Conservation (phyloP, 2,329 filamentous ascomycete species). For the Pseudogymnoascus sp. region DNA sequence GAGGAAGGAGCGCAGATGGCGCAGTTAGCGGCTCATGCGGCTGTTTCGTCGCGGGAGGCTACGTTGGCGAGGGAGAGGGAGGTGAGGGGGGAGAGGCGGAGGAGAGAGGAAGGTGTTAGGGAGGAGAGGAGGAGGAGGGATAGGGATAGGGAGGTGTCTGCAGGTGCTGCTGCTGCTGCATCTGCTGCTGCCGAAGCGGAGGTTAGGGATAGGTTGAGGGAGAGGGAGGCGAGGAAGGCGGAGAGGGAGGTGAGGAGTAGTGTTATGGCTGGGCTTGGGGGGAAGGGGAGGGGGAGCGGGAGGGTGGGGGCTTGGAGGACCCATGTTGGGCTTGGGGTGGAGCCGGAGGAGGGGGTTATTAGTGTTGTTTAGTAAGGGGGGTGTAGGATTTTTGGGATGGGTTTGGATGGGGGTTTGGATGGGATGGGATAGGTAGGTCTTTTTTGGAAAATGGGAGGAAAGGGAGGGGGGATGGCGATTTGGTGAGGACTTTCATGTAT, state of each 20-base stretch:
- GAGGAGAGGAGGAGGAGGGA: too few relatives aligned
- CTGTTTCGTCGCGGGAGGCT: conserved; percentile 21
- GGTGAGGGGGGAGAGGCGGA: not conserved
- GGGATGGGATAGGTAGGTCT: not conserved
- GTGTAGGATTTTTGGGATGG: not conserved
- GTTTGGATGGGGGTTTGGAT: not conserved
- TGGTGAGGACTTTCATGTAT: not conserved
- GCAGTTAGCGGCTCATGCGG: conserved; percentile 11
- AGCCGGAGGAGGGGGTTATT: conserved; percentile 23
- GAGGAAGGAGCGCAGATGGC: not conserved
- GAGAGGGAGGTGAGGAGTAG: conserved; percentile 9
- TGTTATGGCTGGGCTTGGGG: conserved; percentile 24
- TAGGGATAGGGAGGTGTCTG: not conserved
- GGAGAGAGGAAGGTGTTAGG: not conserved
- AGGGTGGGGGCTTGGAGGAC: conserved; percentile 26
- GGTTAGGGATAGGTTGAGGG: not conserved
- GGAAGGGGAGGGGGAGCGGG: conserved; percentile 16
- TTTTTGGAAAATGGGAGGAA: not conserved
- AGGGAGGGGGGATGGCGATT: not conserved
- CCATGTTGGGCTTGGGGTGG: conserved; percentile 22
- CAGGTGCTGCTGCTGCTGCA: not conserved
- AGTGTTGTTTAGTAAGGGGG: not conserved
- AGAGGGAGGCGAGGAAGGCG: not conserved
- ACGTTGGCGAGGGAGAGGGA: conserved; percentile 10
- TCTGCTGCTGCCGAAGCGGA: not conserved